phyloP scores from a whole-genome alignment of 345 rosid genomes.

The Carallia pectinifolia region DNA sequence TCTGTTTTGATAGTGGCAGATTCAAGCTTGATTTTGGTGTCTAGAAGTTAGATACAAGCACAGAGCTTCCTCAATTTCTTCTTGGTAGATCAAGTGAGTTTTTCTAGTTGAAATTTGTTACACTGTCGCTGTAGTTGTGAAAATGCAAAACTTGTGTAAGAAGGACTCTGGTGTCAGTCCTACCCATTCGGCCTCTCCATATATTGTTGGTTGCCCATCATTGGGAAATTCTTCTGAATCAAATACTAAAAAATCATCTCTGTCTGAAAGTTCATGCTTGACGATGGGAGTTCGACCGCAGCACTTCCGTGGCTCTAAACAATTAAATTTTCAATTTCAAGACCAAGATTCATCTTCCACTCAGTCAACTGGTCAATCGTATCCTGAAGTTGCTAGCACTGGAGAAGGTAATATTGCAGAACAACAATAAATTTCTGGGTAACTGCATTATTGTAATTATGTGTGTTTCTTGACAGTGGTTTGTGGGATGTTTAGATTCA shows the following conservation, averaged over 20 bases:
- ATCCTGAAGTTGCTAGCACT: constrained; percentile 49
- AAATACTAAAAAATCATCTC: constrained; percentile 18
- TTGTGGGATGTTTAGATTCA: no score
- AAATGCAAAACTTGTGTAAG: constrained; percentile 43
- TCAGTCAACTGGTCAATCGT: constrained; percentile 74
- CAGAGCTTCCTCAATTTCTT: not conserved
- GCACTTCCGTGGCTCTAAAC: constrained; percentile 38
- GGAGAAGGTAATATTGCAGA: constrained; percentile 38
- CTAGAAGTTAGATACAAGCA: constrained; percentile 2
- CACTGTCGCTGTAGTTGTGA: not conserved
- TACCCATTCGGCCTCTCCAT: constrained; percentile 25
- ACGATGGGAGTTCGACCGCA: constrained; percentile 45
- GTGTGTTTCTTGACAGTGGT: no score
- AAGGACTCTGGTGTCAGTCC: constrained; percentile 35
- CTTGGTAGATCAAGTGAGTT: constrained; percentile 21
- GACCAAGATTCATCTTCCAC: constrained; percentile 67
- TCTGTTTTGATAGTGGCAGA: constrained; percentile 5
- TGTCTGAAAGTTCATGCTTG: constrained; percentile 47
- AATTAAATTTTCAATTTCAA: constrained; percentile 45
- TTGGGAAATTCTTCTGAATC: constrained; percentile 43
- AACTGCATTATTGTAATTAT: not conserved
- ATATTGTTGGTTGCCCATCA: constrained; percentile 40
- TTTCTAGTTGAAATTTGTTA: constrained; percentile 6
- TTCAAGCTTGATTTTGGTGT: constrained; percentile 2
- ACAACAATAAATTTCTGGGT: constrained; percentile 27